These are phyloP conservation scores for Erucastrum elatum DNA, from an alignment of 345 rosid species.

Conservation along the genomic window DNA sequence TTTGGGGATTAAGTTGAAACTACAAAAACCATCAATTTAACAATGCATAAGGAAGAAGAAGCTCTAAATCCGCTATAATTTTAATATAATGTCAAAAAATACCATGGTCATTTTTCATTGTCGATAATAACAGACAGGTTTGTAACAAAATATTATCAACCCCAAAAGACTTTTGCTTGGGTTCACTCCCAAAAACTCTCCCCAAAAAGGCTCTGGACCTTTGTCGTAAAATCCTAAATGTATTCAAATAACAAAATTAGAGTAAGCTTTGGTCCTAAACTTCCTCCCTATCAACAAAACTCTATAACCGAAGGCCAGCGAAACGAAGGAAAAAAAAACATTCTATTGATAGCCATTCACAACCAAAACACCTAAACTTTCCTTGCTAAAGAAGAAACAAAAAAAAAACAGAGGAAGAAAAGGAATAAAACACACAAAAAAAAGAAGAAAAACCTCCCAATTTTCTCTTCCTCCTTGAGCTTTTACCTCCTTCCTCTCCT, in stretches of 20 bases:
- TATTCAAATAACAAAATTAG: conserved; percentile 27
- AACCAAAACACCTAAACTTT: conserved; percentile 32
- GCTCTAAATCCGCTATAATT: too few species aligned
- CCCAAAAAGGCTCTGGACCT: too few species aligned
- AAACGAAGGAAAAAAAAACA: background rate
- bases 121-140: too few species aligned
- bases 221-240: too few species aligned
- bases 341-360: conserved; percentile 41
- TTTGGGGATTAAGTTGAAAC: too few species aligned
- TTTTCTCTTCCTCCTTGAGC: conserved; percentile 11
- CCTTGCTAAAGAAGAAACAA: conserved; percentile 42
- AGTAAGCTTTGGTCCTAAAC: conserved; percentile 31
- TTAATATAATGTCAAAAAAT: too few species aligned
- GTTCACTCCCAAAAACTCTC: too few species aligned
- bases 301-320: conserved; percentile 23
- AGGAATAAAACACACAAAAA: conserved; percentile 13
- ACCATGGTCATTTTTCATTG: too few species aligned
- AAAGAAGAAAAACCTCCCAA: conserved; percentile 14
- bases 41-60: too few species aligned
- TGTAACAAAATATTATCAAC: too few species aligned
- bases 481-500: conserved; percentile 34
- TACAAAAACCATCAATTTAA: too few species aligned
- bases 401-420: conserved; percentile 32
- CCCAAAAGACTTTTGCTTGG: too few species aligned
- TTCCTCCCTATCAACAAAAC: conserved; percentile 35